Percentiles rank a stretch among this genome's conserved stretches.
Conservation (phyloP, 768 basidiomycete species). For the Zangia roseola region DNA sequence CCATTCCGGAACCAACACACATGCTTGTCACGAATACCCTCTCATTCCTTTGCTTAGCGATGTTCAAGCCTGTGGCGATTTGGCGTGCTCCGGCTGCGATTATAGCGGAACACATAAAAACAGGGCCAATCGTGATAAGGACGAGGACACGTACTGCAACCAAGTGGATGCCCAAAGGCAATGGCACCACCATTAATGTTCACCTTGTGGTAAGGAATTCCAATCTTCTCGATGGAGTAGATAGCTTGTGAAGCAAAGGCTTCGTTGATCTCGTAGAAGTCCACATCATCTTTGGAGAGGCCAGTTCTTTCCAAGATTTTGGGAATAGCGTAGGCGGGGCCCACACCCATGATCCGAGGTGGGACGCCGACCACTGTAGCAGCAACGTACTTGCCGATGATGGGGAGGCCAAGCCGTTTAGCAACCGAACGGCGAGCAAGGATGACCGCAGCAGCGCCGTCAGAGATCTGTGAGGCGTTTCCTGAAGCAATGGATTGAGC, state of each 20-base stretch:
- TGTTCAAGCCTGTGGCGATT: constrained; percentile 79
- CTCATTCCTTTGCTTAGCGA: constrained; percentile 72
- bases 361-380: constrained; percentile 76
- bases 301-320: constrained; percentile 66
- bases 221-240: constrained; percentile 66
- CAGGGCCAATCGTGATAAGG: not conserved
- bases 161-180: constrained; percentile 86
- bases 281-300: constrained; percentile 66
- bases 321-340: constrained; percentile 87
- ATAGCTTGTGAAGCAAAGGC: constrained; percentile 86
- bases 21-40: constrained; percentile 87
- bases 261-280: constrained; percentile 92
- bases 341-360: constrained; percentile 88
- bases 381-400: constrained; percentile 81
- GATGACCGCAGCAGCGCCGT: constrained; percentile 89
- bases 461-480: constrained; percentile 88
- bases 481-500: constrained; percentile 34
- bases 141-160: constrained; percentile 58
- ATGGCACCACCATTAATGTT: constrained; percentile 89
- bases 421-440: constrained; percentile 79
- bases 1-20: constrained; percentile 91
- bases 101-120: constrained; percentile 7
- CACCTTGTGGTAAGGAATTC: constrained; percentile 74
- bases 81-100: constrained; percentile 76
- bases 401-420: constrained; percentile 78